Percentiles rank a stretch among this genome's conserved stretches.
These are phyloP conservation scores for Acephala macrosclerotiorum DNA, from an alignment of 2,329 filamentous ascomycete genomes.

Conservation along the genomic window DNA sequence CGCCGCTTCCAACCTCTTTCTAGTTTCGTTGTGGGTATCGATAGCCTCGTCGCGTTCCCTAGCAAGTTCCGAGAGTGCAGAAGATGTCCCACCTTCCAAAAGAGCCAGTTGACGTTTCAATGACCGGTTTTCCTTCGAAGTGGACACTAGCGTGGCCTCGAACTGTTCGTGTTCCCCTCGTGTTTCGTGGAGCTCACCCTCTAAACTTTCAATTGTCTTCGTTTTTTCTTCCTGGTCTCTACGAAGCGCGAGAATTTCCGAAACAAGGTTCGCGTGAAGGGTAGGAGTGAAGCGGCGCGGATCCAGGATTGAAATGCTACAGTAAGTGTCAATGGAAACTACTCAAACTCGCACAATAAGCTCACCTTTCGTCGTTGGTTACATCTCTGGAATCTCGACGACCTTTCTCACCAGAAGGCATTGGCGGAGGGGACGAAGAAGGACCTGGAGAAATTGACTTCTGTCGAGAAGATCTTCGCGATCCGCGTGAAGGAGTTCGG, in stretches of 20 bases:
- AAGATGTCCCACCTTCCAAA: constrained; percentile 86
- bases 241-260: constrained; percentile 87
- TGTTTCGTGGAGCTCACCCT: constrained; percentile 73
- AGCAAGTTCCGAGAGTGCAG: constrained; percentile 82
- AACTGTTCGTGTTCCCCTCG: constrained; percentile 79
- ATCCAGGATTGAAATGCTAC: constrained; percentile 72
- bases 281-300: constrained; percentile 94
- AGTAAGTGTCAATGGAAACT: constrained; percentile 28
- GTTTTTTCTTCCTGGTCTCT: constrained; percentile 92
- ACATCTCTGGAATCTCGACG: constrained; percentile 64
- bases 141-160: constrained; percentile 65
- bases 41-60: constrained; percentile 87
- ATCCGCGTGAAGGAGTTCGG: constrained; percentile 73
- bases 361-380: constrained; percentile 64
- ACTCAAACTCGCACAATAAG: constrained; percentile 51
- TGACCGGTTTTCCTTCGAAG: constrained; percentile 78
- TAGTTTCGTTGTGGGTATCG: constrained; percentile 74
- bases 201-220: constrained; percentile 84
- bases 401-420: constrained; percentile 55
- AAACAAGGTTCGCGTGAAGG: constrained; percentile 90
- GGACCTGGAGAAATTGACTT: constrained; percentile 71
- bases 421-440: constrained; percentile 65
- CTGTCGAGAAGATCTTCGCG: constrained; percentile 65
- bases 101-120: constrained; percentile 86
- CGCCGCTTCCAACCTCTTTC: constrained; percentile 75